phyloP scores from a whole-genome alignment of 2,329 filamentous ascomycete species.

The Xylaria sp. region DNA sequence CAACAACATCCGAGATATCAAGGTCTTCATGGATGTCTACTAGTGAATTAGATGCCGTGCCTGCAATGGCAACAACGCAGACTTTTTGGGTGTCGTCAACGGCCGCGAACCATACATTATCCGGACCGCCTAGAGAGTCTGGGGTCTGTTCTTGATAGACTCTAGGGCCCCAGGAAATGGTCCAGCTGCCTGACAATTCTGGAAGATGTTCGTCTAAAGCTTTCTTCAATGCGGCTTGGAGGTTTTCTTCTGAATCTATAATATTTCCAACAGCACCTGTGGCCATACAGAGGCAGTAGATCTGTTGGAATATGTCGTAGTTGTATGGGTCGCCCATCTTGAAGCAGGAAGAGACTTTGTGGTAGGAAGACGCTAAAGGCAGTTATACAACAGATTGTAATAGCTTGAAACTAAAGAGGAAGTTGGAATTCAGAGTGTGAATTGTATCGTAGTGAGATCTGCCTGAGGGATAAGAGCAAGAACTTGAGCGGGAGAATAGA shows the following conservation, averaged over 20 bases:
- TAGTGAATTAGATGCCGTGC: not conserved
- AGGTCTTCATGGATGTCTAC: slow-evolving; percentile 15
- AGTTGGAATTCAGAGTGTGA: not conserved
- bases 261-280: not conserved
- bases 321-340: slow-evolving; percentile 5
- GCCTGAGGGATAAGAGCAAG: not conserved
- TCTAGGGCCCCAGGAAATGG: slow-evolving; percentile 22
- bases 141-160: not conserved
- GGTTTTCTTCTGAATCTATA: not conserved
- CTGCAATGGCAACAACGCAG: slow-evolving; percentile 25
- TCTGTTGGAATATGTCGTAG: slow-evolving; percentile 24
- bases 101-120: slow-evolving; percentile 23
- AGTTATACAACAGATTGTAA: not conserved
- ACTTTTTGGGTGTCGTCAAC: slow-evolving; percentile 17
- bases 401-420: not conserved
- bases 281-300: slow-evolving; percentile 15
- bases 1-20: not conserved
- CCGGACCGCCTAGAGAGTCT: not conserved
- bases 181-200: slow-evolving; percentile 10
- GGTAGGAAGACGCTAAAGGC: not conserved
- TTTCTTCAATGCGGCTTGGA: slow-evolving; percentile 3
- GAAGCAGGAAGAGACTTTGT: not conserved
- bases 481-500: not conserved
- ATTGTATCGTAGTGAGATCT: not conserved
- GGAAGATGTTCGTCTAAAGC: not conserved